phyloP scores from a whole-genome alignment of 106 monocot genomes.

The Posidonia australis region DNA sequence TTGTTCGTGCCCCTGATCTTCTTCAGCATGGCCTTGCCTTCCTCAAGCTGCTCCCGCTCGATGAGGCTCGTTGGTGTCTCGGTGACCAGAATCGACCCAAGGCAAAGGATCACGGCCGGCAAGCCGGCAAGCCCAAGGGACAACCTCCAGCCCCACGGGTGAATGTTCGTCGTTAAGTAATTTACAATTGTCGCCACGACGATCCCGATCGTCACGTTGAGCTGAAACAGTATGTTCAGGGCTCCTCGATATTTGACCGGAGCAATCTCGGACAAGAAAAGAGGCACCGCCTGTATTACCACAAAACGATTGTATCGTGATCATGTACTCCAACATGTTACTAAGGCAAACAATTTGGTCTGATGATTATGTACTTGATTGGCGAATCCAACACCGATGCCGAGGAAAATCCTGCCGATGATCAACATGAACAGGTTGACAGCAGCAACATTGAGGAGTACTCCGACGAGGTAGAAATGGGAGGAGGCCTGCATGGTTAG shows the following conservation, averaged over 20 bases:
- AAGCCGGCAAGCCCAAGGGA: constrained; percentile 49
- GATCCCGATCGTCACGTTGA: constrained; percentile 41
- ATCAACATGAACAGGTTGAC: constrained; percentile 38
- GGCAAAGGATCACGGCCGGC: constrained; percentile 23
- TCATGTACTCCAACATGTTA: not conserved
- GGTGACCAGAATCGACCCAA: constrained; percentile 1
- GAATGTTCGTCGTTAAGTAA: constrained; percentile 19
- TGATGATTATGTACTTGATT: constrained; percentile 40
- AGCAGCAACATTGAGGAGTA: constrained; percentile 24
- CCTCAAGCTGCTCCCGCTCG: not conserved
- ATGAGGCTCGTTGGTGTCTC: no score
- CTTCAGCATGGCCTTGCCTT: constrained; percentile 8
- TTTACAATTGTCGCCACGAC: constrained; percentile 41
- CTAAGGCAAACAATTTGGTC: not conserved
- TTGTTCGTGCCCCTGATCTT: no score
- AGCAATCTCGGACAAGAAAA: no score
- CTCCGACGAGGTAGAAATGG: constrained; percentile 33
- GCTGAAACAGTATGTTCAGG: constrained; percentile 49
- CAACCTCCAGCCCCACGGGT: constrained; percentile 38
- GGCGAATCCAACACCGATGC: constrained; percentile 46
- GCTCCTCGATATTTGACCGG: constrained; percentile 37
- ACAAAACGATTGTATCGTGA: not conserved
- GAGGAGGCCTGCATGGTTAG: constrained; percentile 17
- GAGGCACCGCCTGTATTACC: constrained; percentile 24
- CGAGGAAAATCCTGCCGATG: constrained; percentile 38